phyloP scores from a whole-genome alignment of 768 basidiomycete species.

The Strobilomyces dryophilus region DNA sequence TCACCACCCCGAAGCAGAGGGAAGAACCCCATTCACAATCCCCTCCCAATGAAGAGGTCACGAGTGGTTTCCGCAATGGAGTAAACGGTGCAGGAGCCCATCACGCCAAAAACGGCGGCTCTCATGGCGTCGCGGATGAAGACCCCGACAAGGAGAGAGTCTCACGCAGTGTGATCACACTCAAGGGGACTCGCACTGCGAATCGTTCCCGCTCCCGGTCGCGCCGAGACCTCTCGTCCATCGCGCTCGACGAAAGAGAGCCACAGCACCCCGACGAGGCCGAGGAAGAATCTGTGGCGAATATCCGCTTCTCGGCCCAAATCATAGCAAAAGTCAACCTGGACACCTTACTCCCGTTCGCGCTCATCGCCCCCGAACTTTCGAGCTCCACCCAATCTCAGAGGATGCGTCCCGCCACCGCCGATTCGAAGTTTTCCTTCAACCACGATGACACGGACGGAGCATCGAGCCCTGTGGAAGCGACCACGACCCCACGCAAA shows the following conservation, averaged over 20 bases:
- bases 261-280: slow-evolving; percentile 52
- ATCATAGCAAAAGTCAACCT: slow-evolving; percentile 60
- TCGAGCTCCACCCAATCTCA: slow-evolving; percentile 36
- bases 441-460: slow-evolving; percentile 16
- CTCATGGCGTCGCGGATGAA: slow-evolving; percentile 32
- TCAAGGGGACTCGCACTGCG: slow-evolving; percentile 41
- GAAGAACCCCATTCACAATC: slow-evolving; percentile 11
- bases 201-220: slow-evolving; percentile 70
- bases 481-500: slow-evolving; percentile 36
- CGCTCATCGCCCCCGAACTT: slow-evolving; percentile 71
- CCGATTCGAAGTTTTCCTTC: slow-evolving; percentile 19
- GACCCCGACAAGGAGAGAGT: slow-evolving; percentile 50
- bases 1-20: slow-evolving; percentile 42
- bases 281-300: slow-evolving; percentile 69
- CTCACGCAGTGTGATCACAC: slow-evolving; percentile 74
- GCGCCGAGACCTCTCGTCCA: slow-evolving; percentile 61
- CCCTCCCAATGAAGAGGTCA: slow-evolving; percentile 13
- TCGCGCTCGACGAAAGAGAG: slow-evolving; percentile 53
- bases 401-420: slow-evolving; percentile 9
- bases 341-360: slow-evolving; percentile 64
- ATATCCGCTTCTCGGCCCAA: slow-evolving; percentile 72
- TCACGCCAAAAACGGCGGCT: slow-evolving; percentile 25
- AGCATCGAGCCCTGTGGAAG: slow-evolving; percentile 19
- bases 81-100: slow-evolving; percentile 24
- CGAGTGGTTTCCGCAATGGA: slow-evolving; percentile 23